These are phyloP conservation scores for Paramyrothecium roridum DNA, from an alignment of 2,329 filamentous ascomycete species.

Conservation along the genomic window DNA sequence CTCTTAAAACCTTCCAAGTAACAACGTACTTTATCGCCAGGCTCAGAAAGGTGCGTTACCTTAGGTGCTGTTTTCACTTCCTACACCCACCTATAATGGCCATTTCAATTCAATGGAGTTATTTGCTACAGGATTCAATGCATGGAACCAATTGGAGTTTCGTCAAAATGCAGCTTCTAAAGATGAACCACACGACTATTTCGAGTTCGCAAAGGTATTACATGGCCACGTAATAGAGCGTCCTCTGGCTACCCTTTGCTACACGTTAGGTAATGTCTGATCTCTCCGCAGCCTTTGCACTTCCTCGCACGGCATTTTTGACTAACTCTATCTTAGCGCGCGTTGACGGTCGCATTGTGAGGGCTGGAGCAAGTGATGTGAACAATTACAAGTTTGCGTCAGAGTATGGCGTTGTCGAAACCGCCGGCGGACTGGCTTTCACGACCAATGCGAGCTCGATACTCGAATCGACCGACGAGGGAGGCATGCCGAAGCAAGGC, in stretches of 20 bases:
- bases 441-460: background rate
- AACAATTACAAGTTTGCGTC: constrained; percentile 1
- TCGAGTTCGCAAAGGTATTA: constrained; percentile 40
- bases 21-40: too few species aligned
- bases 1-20: too few species aligned
- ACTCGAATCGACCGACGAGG: background rate
- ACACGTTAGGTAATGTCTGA: constrained; percentile 40
- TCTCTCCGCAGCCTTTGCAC: background rate
- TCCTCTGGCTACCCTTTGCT: constrained; percentile 34
- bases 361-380: constrained; percentile 16
- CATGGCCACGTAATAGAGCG: constrained; percentile 28
- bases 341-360: constrained; percentile 11
- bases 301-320: background rate
- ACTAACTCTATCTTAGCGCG: constrained; percentile 13
- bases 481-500: background rate
- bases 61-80: too few species aligned
- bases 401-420: constrained; percentile 6
- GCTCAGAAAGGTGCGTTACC: too few species aligned
- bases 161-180: constrained; percentile 22
- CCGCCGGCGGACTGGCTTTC: constrained; percentile 12
- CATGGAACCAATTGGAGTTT: constrained; percentile 51
- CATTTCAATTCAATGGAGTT: constrained; percentile 35
- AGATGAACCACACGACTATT: constrained; percentile 42
- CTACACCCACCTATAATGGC: too few species aligned
- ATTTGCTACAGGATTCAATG: constrained; percentile 56